Conservation (phyloP, 805 yeast genomes). For the Ogataea sp. region DNA sequence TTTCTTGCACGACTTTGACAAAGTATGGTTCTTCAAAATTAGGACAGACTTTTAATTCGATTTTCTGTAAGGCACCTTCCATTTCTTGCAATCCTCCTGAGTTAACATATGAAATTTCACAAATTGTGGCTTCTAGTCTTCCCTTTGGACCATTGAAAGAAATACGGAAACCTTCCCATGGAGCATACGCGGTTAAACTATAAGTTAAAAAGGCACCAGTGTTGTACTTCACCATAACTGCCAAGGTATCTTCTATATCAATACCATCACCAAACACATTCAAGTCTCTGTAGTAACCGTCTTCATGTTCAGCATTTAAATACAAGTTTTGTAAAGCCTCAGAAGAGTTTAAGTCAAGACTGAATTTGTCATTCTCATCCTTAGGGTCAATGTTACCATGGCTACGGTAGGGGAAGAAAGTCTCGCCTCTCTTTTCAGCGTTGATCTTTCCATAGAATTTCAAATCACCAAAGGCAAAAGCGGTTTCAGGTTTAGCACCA, state of each 20-base stretch:
- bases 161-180: constrained; percentile 4
- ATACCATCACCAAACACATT: constrained; percentile 3
- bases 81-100: constrained; percentile 3
- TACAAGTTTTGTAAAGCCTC: constrained; percentile 1
- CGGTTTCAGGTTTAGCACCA: constrained; percentile 3
- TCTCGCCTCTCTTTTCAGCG: constrained; percentile 2
- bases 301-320: constrained; percentile 3
- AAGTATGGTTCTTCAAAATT: constrained; percentile 2
- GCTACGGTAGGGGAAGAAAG: constrained; percentile 1
- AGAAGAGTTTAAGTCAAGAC: background rate
- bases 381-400: background rate
- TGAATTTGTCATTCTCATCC: constrained; percentile 1
- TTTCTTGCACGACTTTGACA: constrained; percentile 2
- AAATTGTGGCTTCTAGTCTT: constrained; percentile 1
- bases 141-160: constrained; percentile 2
- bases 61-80: constrained; percentile 3
- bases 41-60: constrained; percentile 2
- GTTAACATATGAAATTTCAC: constrained; percentile 2
- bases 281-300: constrained; percentile 2
- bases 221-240: constrained; percentile 2
- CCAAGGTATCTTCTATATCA: constrained; percentile 3
- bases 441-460: constrained; percentile 3
- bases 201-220: constrained; percentile 1
- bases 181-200: constrained; percentile 2
- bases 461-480: constrained; percentile 3